Evolutionary conservation across 805 yeast genomes (phyloP), one percentile per base, ranked within the genome.

Genomic region (Starmerella stellata): DNA sequence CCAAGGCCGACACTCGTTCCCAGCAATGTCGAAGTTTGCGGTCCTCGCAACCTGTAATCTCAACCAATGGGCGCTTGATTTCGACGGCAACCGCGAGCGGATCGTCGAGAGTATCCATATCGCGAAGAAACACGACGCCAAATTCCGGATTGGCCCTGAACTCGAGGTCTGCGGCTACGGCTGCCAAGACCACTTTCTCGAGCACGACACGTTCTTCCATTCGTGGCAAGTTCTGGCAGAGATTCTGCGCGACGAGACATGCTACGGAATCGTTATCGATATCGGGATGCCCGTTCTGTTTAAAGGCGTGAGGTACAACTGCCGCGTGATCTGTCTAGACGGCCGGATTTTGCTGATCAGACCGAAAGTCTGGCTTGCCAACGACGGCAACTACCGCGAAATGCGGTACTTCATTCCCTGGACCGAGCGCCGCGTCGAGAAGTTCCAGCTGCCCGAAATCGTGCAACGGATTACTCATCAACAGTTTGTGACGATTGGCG

Each of bases 61-160:
- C 46, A 90, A 90, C 62, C 99, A 90, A 68, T 90, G 99, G 99
- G 95, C 98, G 0, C 65, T 90, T 39, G 99, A 90, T 57, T 90
- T 82, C 57, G 96, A 87, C 57, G 99, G 98, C 4, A 90, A 90
- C 59, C 68, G 95, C 38, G 94, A 85, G 53, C 66, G 99, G 41
- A 87, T 90, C 45, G 52, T 90, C 19, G 76, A 77, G 52, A 77
- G 93, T 39, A 87, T 90, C 51, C 55, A 53, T 18, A 64, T 69
- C 37, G 94, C 99, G 38, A 90, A 85, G 52, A 57, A 59, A 21
- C 66, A 61, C 43, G 80, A 81, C 14, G 92, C 99, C 0, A 62
- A 65, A 16, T 66, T 92, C 37, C 68, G 99, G 53, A 95, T 92
- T 16, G 99, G 99, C 2, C 98, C 98, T 2, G 99, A 90, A 57